phyloP scores from a whole-genome alignment of 306 rosid species.

The Styphnolobium japonicum region DNA sequence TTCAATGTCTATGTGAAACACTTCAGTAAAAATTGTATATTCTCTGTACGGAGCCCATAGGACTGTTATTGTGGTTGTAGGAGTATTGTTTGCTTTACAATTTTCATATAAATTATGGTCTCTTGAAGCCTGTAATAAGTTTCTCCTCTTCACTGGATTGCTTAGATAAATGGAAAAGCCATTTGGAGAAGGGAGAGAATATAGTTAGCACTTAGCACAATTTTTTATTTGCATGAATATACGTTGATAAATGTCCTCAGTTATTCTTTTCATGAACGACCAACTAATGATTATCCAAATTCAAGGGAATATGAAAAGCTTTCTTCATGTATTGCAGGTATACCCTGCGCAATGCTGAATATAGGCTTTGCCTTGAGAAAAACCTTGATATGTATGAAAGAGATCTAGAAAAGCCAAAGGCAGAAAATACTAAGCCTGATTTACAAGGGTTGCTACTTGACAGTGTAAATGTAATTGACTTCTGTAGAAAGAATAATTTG shows the following conservation, averaged over 20 bases:
- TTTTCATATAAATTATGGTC: not conserved
- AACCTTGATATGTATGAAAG: constrained; percentile 58
- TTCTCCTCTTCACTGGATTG: not conserved
- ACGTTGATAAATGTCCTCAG: not conserved
- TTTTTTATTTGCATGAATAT: not conserved
- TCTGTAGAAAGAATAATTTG: constrained; percentile 44
- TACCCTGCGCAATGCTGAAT: constrained; percentile 91
- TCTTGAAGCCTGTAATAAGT: constrained; percentile 3
- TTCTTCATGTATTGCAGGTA: constrained; percentile 52
- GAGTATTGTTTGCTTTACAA: not conserved
- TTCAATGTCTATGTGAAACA: not conserved
- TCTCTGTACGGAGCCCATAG: not conserved
- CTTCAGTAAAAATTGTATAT: not conserved
- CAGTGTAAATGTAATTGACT: constrained; percentile 48
- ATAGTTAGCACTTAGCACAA: not conserved
- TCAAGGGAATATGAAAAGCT: constrained; percentile 12
- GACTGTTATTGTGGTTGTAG: not conserved
- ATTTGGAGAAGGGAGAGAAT: not conserved
- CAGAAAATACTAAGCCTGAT: constrained; percentile 42
- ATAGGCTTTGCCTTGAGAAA: constrained; percentile 84
- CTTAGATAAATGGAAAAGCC: not conserved
- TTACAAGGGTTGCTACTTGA: constrained; percentile 63
- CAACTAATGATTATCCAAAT: not conserved
- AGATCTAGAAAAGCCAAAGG: constrained; percentile 47
- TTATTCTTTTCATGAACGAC: not conserved